A percentile compares a stretch with the other conserved stretches of the same genome.
Evolutionary conservation across 1,139 yeast species (phyloP).

Genomic region (Hanseniaspora gamundiae): DNA sequence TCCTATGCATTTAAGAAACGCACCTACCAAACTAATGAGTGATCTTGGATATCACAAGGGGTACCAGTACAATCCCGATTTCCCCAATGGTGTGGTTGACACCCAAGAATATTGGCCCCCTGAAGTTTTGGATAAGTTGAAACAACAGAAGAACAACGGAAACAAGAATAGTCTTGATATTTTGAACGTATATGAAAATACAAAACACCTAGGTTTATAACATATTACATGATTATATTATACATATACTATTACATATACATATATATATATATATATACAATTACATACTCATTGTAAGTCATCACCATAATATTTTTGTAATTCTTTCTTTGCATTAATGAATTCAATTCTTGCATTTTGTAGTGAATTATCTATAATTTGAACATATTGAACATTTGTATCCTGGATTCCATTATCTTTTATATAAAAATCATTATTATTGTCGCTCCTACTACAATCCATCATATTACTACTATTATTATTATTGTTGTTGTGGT

Average conservation of each 20-base stretch:
- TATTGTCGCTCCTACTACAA: background rate
- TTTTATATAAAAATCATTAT: constrained; percentile 8
- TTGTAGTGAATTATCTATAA: constrained; percentile 40
- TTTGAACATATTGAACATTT: constrained; percentile 17
- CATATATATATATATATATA: too few species aligned
- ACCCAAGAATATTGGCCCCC: constrained; percentile 63
- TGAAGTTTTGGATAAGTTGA: constrained; percentile 28
- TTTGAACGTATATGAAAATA: constrained; percentile 77
- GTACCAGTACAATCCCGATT: constrained; percentile 83
- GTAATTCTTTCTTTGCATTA: constrained; percentile 43
- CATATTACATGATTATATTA: background rate
- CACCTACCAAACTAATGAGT: constrained; percentile 84
- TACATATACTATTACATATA: too few species aligned
- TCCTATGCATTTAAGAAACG: constrained; percentile 79
- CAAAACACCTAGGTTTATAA: constrained; percentile 31
- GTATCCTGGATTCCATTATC: constrained; percentile 9
- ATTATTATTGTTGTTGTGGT: constrained; percentile 12
- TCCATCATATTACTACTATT: constrained; percentile 11
- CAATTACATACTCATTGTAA: too few species aligned
- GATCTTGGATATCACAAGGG: constrained; percentile 76
- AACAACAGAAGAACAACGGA: too few species aligned
- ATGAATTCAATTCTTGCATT: constrained; percentile 47
- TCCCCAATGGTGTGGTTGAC: constrained; percentile 53
- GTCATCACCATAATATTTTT: constrained; percentile 44
- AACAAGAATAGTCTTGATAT: constrained; percentile 36